Evolutionary conservation across 2,329 filamentous ascomycete genomes (phyloP).

Genomic region (Fusarium fujikuroi): DNA sequence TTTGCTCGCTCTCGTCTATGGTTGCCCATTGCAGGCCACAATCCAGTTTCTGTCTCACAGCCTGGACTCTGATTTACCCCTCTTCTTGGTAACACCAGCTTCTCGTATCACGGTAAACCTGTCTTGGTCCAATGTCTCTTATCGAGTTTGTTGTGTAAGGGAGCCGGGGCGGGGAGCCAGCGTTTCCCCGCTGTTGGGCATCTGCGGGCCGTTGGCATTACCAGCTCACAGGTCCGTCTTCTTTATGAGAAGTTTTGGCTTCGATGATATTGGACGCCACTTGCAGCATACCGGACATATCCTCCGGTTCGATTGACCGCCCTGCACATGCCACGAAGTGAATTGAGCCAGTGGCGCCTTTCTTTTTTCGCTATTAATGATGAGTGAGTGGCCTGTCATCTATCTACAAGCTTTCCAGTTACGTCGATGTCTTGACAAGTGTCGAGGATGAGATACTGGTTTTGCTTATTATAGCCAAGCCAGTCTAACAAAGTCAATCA

Average conservation of each 20-base stretch:
- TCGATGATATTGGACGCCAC: background rate
- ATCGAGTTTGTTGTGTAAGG: background rate
- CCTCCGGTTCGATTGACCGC: background rate
- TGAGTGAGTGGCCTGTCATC: background rate
- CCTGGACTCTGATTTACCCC: conserved; percentile 16
- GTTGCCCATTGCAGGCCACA: conserved; percentile 17
- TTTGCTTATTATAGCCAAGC: background rate
- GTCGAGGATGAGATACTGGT: background rate
- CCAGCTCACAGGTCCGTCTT: background rate
- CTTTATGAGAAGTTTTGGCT: background rate
- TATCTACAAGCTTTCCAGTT: background rate
- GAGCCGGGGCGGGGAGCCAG: background rate
- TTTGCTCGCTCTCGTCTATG: conserved; percentile 4
- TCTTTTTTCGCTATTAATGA: background rate
- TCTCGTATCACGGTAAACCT: background rate
- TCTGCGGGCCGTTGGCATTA: conserved; percentile 17
- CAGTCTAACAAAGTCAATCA: background rate
- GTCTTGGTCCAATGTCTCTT: conserved; percentile 12
- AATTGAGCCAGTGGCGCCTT: background rate
- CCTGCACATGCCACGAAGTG: background rate
- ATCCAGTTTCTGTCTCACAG: conserved; percentile 14
- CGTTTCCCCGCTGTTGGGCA: background rate
- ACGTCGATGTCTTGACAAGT: background rate
- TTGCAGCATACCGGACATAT: background rate
- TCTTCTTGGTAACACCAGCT: background rate